These are phyloP conservation scores for Hyphochytrium catenoides DNA, from an alignment of 352 stramenopile genomes.

Conservation along the genomic window DNA sequence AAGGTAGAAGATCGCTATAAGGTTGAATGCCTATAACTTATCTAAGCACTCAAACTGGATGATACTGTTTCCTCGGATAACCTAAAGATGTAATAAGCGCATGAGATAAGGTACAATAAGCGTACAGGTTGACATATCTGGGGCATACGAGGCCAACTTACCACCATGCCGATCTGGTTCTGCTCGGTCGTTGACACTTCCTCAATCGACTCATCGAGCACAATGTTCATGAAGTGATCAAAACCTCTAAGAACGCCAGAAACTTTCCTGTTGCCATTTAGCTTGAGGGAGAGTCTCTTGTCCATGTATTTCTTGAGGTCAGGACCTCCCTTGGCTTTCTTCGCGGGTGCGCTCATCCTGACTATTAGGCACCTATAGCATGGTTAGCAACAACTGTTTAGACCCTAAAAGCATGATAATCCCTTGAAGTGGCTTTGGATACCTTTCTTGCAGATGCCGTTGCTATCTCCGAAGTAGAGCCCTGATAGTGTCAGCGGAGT, in stretches of 20 bases:
- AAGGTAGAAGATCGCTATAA: no score
- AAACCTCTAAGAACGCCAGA: slow-evolving; percentile 77
- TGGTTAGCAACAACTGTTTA: not conserved
- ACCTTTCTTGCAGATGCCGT: no score
- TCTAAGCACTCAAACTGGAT: slow-evolving; percentile 69
- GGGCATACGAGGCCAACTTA: slow-evolving; percentile 17
- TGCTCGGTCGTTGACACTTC: slow-evolving; percentile 57
- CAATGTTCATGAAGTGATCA: slow-evolving; percentile 93
- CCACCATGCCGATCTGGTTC: slow-evolving; percentile 75
- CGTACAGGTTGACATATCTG: not conserved
- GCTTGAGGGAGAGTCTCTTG: slow-evolving; percentile 74
- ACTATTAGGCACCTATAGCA: not conserved
- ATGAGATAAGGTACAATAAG: not conserved
- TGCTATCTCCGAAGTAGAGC: no score
- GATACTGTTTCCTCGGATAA: slow-evolving; percentile 68
- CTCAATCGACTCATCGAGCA: slow-evolving; percentile 75
- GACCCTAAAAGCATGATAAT: no score
- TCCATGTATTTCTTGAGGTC: slow-evolving; percentile 82
- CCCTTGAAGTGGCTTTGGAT: no score
- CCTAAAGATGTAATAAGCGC: slow-evolving; percentile 11
- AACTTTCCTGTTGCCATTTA: slow-evolving; percentile 85
- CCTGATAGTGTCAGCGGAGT: no score
- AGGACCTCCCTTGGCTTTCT: no score
- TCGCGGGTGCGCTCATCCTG: not conserved
- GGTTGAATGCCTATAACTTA: no score